Evolutionary conservation across 2,329 filamentous ascomycete species (phyloP), one percentile per base, ranked within the genome.

Genomic region (Exophiala bonariae): DNA sequence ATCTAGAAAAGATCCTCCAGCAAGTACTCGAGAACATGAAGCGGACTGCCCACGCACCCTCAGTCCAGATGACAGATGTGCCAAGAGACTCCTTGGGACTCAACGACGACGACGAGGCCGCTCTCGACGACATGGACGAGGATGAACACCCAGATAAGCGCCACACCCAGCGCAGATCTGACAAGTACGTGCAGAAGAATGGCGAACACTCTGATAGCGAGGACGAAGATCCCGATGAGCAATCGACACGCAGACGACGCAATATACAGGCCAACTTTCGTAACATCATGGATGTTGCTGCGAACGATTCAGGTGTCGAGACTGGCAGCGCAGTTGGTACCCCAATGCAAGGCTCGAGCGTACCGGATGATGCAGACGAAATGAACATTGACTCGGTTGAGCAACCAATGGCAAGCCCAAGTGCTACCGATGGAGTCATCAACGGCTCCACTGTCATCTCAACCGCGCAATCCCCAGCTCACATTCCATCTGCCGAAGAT

Each of bases 121-220:
- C 79, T 28, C 70, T 84, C 32, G 82, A 86, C 51, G 83, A 86
- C 56, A 65, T 88, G 1, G 91, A 97, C 54, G 88, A 89, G 43
- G 91, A 96, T 55, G 81, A 88, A 58, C 90, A 93, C 64, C 86
- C 88, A 59, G 92, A 97, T 63, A 80, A 80, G 45, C 85, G 92
- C 19, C 83, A 85, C 68, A 95, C 89, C 0, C 81, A 93, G 66
- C 85, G 88, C 28, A 81, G 85, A 54, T 90, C 87, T 76, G 92
- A 97, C 55, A 84, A 90, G 66, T 83, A 80, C 39, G 79, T 89
- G 19, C 80, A 83, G 43, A 82, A 87, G 48, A 82, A 88, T 6
- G 87, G 87, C 58, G 92, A 96, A 63, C 81, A 91, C 34, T 87
- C 90, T 49, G 87, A 93, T 34, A 95, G 88, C 55, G 90, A 95